Evolutionary conservation across 805 yeast species (phyloP).

Genomic region (Cyberlindnera meyerae): DNA sequence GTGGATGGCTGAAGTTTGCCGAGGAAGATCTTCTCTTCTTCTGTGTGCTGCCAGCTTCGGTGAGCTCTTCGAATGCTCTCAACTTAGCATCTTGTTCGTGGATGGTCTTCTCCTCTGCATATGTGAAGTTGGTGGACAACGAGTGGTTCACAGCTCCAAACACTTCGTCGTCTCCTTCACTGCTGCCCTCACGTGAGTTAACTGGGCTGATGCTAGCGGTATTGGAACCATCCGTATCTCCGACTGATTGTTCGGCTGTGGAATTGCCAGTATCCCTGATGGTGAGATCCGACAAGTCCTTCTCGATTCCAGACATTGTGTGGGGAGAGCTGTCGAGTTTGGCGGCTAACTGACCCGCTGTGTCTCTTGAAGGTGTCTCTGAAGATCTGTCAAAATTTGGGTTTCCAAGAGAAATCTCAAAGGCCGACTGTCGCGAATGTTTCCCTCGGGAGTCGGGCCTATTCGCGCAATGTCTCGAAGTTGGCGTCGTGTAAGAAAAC

Average conservation of each 20-base stretch:
- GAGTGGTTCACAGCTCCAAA: slow-evolving; percentile 21
- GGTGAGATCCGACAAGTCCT: slow-evolving; percentile 2
- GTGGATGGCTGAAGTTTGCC: slow-evolving; percentile 34
- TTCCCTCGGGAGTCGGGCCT: too few relatives aligned
- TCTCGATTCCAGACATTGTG: too few relatives aligned
- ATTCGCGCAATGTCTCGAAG: too few relatives aligned
- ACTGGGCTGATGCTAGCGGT: not conserved
- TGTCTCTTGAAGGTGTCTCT: too few relatives aligned
- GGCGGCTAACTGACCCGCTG: too few relatives aligned
- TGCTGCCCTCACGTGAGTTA: slow-evolving; percentile 2
- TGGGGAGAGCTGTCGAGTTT: too few relatives aligned
- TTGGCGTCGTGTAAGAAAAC: too few relatives aligned
- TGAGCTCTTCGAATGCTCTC: slow-evolving; percentile 44
- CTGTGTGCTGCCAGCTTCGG: slow-evolving; percentile 28
- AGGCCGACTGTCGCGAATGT: too few relatives aligned
- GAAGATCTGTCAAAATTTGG: too few relatives aligned
- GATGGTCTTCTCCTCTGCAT: slow-evolving; percentile 59
- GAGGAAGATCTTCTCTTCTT: slow-evolving; percentile 31
- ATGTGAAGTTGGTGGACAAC: slow-evolving; percentile 52
- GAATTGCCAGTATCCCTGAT: not conserved
- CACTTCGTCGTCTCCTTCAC: slow-evolving; percentile 17
- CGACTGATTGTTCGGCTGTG: not conserved
- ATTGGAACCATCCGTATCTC: not conserved
- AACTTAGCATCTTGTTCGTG: slow-evolving; percentile 65
- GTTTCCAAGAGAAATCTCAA: too few relatives aligned